phyloP scores from a whole-genome alignment of 371 early-diverging fungal species.

The Entomophthora muscae region DNA sequence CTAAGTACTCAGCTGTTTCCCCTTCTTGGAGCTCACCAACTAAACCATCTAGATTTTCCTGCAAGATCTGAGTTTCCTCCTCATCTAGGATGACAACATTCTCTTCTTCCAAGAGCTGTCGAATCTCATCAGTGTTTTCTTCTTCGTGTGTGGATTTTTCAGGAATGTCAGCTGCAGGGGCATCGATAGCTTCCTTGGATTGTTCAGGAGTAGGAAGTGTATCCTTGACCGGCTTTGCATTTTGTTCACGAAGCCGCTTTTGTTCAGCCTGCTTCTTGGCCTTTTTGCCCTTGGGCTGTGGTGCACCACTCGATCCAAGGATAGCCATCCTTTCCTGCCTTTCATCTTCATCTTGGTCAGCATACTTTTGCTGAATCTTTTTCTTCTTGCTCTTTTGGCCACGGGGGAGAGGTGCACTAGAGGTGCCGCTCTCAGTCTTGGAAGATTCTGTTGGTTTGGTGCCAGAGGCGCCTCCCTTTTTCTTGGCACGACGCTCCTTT shows the following conservation, averaged over 20 bases:
- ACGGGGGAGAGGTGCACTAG: constrained; percentile 20
- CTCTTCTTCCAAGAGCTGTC: constrained; percentile 50
- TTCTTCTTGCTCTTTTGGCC: constrained; percentile 76
- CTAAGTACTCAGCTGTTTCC: constrained; percentile 74
- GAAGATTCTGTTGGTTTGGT: background rate
- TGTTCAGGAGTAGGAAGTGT: background rate
- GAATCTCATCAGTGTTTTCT: constrained; percentile 21
- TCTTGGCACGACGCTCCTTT: constrained; percentile 55
- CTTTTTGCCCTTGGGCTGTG: constrained; percentile 52
- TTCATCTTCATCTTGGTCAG: constrained; percentile 89
- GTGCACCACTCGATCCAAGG: constrained; percentile 52
- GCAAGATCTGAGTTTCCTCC: constrained; percentile 26
- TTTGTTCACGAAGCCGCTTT: constrained; percentile 21
- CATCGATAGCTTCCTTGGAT: background rate
- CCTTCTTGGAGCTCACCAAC: constrained; percentile 55
- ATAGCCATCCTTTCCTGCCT: constrained; percentile 60
- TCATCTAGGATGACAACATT: constrained; percentile 45
- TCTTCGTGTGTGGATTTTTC: constrained; percentile 6
- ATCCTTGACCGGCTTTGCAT: constrained; percentile 12
- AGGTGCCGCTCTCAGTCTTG: background rate
- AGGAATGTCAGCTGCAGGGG: constrained; percentile 1
- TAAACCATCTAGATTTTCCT: constrained; percentile 50
- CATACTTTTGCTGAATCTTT: constrained; percentile 83
- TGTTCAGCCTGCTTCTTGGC: constrained; percentile 37
- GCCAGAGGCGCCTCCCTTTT: constrained; percentile 22